Evolutionary conservation across 495 filamentous ascomycete species (phyloP).

Genomic region (Tuber umbilicatum): DNA sequence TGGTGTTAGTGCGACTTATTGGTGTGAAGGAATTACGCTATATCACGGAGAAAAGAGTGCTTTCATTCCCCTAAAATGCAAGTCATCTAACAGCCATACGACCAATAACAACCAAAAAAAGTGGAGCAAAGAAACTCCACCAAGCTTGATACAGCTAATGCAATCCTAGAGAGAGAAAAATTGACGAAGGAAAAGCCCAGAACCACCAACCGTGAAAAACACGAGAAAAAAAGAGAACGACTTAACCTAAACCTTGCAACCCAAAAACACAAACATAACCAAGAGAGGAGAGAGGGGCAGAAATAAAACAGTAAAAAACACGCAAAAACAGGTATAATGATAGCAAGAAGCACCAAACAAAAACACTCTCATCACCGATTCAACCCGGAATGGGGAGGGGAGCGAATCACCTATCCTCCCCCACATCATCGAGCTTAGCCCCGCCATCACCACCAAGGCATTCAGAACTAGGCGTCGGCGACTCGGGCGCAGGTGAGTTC

Average conservation of each 20-base stretch:
- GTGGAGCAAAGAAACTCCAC: neutral
- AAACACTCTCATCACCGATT: neutral
- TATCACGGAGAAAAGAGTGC: neutral
- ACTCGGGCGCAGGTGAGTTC: constrained; percentile 26
- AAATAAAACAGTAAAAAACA: neutral
- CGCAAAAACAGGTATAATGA: neutral
- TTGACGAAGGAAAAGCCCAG: neutral
- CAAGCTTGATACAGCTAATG: neutral
- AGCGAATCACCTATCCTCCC: neutral
- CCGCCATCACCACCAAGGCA: neutral
- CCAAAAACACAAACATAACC: constrained; percentile 1
- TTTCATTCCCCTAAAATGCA: neutral
- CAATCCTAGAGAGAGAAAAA: neutral
- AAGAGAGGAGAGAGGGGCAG: neutral
- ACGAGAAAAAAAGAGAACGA: neutral
- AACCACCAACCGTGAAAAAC: neutral
- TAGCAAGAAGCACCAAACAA: neutral
- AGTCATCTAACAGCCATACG: neutral
- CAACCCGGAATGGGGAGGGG: neutral
- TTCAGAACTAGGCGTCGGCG: constrained; percentile 29
- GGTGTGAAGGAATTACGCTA: neutral
- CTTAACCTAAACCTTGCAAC: neutral
- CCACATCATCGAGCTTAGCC: neutral
- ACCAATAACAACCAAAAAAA: neutral
- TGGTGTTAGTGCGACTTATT: neutral